Evolutionary conservation across 2,329 filamentous ascomycete genomes (phyloP), one percentile per base, ranked within the genome.

Genomic region (Rutstroemia sp.): DNA sequence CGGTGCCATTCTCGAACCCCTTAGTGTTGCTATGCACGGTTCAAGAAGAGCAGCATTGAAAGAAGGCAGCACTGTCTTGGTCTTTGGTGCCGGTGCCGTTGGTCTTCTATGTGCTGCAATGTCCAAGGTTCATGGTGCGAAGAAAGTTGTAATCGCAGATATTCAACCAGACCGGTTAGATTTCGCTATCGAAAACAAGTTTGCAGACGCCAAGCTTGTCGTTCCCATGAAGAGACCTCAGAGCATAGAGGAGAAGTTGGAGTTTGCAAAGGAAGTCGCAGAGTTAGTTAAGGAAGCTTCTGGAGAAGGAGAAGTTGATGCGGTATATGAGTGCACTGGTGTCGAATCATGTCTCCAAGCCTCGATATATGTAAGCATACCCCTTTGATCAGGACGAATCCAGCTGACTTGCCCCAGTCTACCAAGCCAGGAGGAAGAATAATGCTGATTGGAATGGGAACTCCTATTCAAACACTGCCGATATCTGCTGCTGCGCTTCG

Each of bases 41-140:
- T 81, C 96, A 71, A 87, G 95, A 70, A 80, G 92, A 59, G 89
- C 90, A 52, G 81, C 83, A 58, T 79, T 96, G 62, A 80, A 81
- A 57, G 79, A 95, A 21, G 90, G 90, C 58, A 91, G 96, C 71
- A 85, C 90, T 1, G 85, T 95, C 45, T 77, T 97, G 42, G 82
- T 97, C 61, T 95, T 92, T 68, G 92, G 94, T 59, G 94, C 94
- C 2, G 94, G 92, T 0, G 92, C 94, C 41, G 96, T 97, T 66
- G 94, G 92, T 38, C 79, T 97, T 57, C 59, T 70, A 12, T 67
- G 64, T 45, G 69, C 69, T 10, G 69, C 68, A 8, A 67, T 69
- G 62, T 58, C 56, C 44, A 69, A 68, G 59, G 92, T 92, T 0
- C 89, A 90, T 0, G 92, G 92, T 38, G 92, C 92, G 2, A 88